Base-by-base conservation (phyloP, 2,329 filamentous ascomycete species). In the Verticillium dahliae region DNA sequence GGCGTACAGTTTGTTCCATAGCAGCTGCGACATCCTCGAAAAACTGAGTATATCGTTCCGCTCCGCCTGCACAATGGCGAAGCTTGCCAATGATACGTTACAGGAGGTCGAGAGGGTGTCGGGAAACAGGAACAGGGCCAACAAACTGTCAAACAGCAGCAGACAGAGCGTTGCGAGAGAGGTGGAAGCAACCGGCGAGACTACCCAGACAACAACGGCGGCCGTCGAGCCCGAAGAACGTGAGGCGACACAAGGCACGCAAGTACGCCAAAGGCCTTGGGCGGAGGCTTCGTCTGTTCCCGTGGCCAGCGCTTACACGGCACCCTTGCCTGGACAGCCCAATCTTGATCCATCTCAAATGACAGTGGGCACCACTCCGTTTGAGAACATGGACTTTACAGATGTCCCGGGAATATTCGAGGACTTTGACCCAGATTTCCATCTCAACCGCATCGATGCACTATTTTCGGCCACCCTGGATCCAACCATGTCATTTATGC, bases 361-460 rank as follows among this genome's bases (percentile, higher is more conserved):
- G 45, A 2, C 18, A 18, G 22, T 52, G n/a, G 45, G 22, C 45
- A 22, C 22, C 45, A 52, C n/a, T 22, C 45, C 45, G n/a, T 54
- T 59, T n/a, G 35, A 52, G 1, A 34, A 31, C 27, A 54, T 59
- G 58, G 58, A 59, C 18, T 59, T 59, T 18, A 38, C 58, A 2
- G 58, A 59, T 31, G 58, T 59, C 10, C 31, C 39, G n/a, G 58
- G 58, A 11, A 59, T 67, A 57, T 67, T 67, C 55, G 64, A 64
- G 14, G 65, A 65, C 55, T 67, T 67, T 58, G 65, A 65, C 45
- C 63, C 65, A 4, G 63, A 59, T 35, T 67, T 67, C 57, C 63
- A 67, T 45, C 60, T 67, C 27, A 60, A 62, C 31, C 59, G 65
- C 33, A 62, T 63, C 14, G 65, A 67, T 56, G 65, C 65, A 37